Evolutionary conservation across 176 grass and related monocot species (phyloP).

Genomic region (Echinochloa phyllopogon): DNA sequence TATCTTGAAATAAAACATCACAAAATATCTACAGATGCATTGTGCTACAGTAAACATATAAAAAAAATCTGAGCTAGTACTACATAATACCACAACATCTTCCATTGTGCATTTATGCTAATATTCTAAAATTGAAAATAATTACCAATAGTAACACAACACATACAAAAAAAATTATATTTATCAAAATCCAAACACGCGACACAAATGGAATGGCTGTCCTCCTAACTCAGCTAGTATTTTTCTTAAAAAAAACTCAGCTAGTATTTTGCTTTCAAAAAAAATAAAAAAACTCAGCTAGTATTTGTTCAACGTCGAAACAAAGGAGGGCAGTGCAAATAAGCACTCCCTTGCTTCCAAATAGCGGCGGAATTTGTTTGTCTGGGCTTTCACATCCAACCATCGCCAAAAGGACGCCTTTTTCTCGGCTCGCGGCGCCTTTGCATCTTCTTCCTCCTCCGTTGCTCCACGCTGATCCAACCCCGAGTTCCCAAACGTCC

Average conservation of each 20-base stretch:
- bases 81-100: background rate
- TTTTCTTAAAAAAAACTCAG: too few relatives aligned
- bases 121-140: background rate
- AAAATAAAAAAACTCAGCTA: background rate
- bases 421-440: conserved; percentile 21
- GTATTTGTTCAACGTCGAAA: background rate
- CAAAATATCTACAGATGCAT: background rate
- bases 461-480: conserved; percentile 7
- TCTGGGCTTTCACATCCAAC: conserved; percentile 52
- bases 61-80: background rate
- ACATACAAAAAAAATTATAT: background rate
- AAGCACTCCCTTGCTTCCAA: background rate
- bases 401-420: conserved; percentile 33
- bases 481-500: background rate
- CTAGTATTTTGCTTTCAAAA: too few relatives aligned
- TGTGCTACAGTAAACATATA: background rate
- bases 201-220: background rate
- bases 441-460: conserved; percentile 25
- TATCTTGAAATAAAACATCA: background rate
- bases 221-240: too few relatives aligned
- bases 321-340: background rate
- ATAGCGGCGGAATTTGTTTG: conserved; percentile 31
- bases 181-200: background rate
- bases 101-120: too few relatives aligned
- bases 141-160: background rate